Evolutionary conservation across 306 rosid species (phyloP).

Genomic region (Glycyrrhiza uralensis): DNA sequence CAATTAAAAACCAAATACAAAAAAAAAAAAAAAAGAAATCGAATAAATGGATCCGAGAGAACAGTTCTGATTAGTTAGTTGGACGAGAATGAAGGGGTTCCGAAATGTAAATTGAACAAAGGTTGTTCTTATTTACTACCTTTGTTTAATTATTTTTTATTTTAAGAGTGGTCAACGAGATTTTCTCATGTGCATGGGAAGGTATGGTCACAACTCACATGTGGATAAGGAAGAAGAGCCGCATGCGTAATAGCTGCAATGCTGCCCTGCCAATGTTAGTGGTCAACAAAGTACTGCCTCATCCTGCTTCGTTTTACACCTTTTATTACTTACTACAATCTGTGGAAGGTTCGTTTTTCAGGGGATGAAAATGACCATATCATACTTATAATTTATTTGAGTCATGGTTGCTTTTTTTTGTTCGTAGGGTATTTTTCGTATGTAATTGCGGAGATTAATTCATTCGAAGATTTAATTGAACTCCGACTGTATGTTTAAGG

Average conservation of each 20-base stretch:
- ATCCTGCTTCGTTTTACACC: not conserved
- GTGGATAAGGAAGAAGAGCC: not conserved
- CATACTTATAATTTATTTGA: too few relatives aligned
- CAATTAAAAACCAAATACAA: not conserved
- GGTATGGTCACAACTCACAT: not conserved
- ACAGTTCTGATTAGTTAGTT: not conserved
- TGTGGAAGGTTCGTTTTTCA: not conserved
- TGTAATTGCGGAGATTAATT: too few relatives aligned
- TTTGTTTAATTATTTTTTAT: not conserved
- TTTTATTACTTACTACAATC: not conserved
- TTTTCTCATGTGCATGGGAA: not conserved
- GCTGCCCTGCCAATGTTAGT: not conserved
- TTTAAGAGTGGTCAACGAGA: conserved; percentile 15
- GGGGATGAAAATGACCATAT: not conserved
- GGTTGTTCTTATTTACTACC: not conserved
- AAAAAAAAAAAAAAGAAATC: not conserved
- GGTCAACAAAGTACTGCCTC: conserved; percentile 24
- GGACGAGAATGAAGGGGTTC: conserved; percentile 7
- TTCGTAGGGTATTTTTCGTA: too few relatives aligned
- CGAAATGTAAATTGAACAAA: conserved; percentile 8
- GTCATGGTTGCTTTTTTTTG: too few relatives aligned
- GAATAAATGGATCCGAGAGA: conserved; percentile 1
- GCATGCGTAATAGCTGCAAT: not conserved
- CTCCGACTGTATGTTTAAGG: too few relatives aligned
- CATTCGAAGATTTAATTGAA: too few relatives aligned